Percentiles rank a stretch among this genome's conserved stretches.
These are phyloP conservation scores for Dipteronia dyeriana DNA, from an alignment of 345 rosid genomes.

Conservation along the genomic window DNA sequence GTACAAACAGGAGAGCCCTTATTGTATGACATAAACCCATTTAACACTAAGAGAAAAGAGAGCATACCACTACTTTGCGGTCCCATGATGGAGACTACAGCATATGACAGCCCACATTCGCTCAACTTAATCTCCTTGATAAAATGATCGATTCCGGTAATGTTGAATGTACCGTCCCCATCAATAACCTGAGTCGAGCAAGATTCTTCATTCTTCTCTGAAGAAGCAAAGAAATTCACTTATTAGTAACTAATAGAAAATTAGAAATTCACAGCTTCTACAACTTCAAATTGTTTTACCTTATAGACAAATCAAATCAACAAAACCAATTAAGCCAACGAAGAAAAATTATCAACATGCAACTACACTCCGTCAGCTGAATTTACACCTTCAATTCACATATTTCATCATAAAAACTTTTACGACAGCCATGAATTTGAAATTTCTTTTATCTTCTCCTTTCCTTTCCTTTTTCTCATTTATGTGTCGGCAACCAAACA, in stretches of 20 bases:
- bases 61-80: slow-evolving; percentile 98
- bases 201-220: slow-evolving; percentile 46
- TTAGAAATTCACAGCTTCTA: slow-evolving; percentile 2
- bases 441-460: too few relatives aligned
- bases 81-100: slow-evolving; percentile 97
- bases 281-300: not conserved
- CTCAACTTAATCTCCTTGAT: slow-evolving; percentile 73
- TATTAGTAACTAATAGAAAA: slow-evolving; percentile 5
- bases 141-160: slow-evolving; percentile 63
- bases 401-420: not conserved
- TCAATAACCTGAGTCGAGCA: slow-evolving; percentile 94
- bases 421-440: too few relatives aligned
- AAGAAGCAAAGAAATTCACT: slow-evolving; percentile 11
- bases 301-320: not conserved
- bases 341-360: not conserved
- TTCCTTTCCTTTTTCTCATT: not conserved
- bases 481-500: slow-evolving; percentile 30
- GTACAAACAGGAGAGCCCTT: slow-evolving; percentile 3
- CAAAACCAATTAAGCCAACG: not conserved
- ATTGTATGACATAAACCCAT: not conserved
- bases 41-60: slow-evolving; percentile 10
- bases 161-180: slow-evolving; percentile 84
- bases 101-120: slow-evolving; percentile 93
- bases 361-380: slow-evolving; percentile 8
- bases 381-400: not conserved